Percentiles rank a stretch among this genome's conserved stretches.
These are phyloP conservation scores for Spathaspora passalidarum DNA, from an alignment of 805 yeast species.

Conservation along the genomic window DNA sequence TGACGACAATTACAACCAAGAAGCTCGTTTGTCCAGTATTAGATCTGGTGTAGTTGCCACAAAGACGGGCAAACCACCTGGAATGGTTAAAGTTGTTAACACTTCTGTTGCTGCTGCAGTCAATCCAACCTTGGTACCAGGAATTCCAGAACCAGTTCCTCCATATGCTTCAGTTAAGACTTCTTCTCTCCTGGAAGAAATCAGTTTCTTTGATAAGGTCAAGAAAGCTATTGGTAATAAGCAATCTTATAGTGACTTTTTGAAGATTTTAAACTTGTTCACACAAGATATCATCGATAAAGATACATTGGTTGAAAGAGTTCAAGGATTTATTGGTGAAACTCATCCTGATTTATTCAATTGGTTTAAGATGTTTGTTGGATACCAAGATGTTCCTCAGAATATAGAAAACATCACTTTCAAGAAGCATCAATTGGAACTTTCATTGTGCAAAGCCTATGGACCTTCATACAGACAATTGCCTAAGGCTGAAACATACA, in stretches of 20 bases:
- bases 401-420: conserved; percentile 83
- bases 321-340: conserved; percentile 78
- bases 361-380: conserved; percentile 93
- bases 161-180: conserved; percentile 41
- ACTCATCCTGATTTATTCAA: conserved; percentile 71
- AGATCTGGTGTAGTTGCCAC: conserved; percentile 32
- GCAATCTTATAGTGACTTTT: conserved; percentile 86
- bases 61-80: conserved; percentile 14
- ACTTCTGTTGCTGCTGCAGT: conserved; percentile 27
- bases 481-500: conserved; percentile 89
- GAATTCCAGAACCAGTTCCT: conserved; percentile 79
- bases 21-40: conserved; percentile 45
- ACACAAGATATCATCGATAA: conserved; percentile 90
- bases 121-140: conserved; percentile 74
- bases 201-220: conserved; percentile 86
- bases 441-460: conserved; percentile 86
- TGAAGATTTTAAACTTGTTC: conserved; percentile 81
- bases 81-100: conserved; percentile 18
- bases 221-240: conserved; percentile 86
- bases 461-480: conserved; percentile 93
- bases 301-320: conserved; percentile 75
- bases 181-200: conserved; percentile 75
- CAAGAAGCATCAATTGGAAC: conserved; percentile 88
- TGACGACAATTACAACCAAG: conserved; percentile 37
- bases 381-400: conserved; percentile 79